Evolutionary conservation across 345 rosid species (phyloP), one percentile per base, ranked within the genome.

Genomic region (Acer negundo): DNA sequence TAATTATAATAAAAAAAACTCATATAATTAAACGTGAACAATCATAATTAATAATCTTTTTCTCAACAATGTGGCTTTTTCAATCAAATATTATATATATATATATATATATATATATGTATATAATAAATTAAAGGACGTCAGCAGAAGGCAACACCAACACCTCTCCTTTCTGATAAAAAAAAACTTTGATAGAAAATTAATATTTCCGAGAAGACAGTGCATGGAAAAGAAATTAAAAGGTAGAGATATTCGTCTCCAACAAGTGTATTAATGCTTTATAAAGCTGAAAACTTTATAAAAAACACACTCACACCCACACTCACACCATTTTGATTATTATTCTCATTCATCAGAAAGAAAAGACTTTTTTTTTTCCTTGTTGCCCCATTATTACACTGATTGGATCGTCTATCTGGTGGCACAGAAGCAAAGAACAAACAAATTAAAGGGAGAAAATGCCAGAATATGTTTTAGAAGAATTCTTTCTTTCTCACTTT

Each of bases 361-460:
- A 20, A 20, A 74, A 82, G 71, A 67, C 79, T 75, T 78, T n/a
- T n/a, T n/a, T n/a, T n/a, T n/a, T 75, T 44, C 26, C 65, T 35
- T 35, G 38, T 35, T 23, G 40, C 81, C 16, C 26, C 62, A 67
- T 75, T 76, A 68, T 66, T 66, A 59, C 74, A 38, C 69, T 35
- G 79, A 76, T 64, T 76, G 82, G 82, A 76, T 73, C 56, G 8
- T 77, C 68, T 77, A 63, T 76, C 71, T 71, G 80, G 74, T 75
- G 85, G 78, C 75, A 69, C 75, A 82, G 78, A 79, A 71, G 72
- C 49, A 59, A 46, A 75, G 74, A 51, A 59, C 66, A 55, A 72
- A 42, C 6, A 66, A 51, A n/a, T 42, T 7, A 42, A 35, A 35
- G n/a, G 6, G 24, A 24, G 49, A 16, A 75, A 40, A 67, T 49